Evolutionary conservation across 176 grass and related monocot genomes (phyloP).

Genomic region (Musa itinerans): DNA sequence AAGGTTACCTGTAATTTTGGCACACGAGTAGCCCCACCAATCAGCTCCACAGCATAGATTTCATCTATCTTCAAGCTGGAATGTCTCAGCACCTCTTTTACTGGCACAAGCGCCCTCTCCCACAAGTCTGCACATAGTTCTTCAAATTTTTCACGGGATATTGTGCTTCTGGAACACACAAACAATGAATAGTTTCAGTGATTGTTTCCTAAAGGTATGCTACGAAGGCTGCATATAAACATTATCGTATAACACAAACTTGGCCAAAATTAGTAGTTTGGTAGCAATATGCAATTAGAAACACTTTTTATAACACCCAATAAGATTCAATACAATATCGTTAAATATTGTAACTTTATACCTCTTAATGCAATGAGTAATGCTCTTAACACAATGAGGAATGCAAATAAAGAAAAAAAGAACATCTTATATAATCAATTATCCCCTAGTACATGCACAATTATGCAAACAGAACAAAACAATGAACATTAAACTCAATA

Average conservation of each 20-base stretch:
- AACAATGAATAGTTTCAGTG: not conserved
- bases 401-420: not conserved
- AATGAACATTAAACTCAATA: too few species aligned
- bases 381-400: not conserved
- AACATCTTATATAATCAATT: too few species aligned
- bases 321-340: too few species aligned
- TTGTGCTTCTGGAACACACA: conserved; percentile 63
- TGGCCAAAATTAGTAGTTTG: too few species aligned
- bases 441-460: too few species aligned
- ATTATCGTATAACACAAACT: not conserved
- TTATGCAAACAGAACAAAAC: too few species aligned
- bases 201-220: not conserved
- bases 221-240: not conserved
- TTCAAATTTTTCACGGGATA: conserved; percentile 97
- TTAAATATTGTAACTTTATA: too few species aligned
- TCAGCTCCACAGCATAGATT: conserved; percentile 88
- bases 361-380: too few species aligned
- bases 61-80: conserved; percentile 83
- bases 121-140: conserved; percentile 94
- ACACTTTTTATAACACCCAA: too few species aligned
- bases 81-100: conserved; percentile 70
- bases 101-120: conserved; percentile 78
- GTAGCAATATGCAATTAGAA: too few species aligned
- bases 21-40: conserved; percentile 91
- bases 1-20: conserved; percentile 78